These are phyloP conservation scores for Dichomitus squalens DNA, from an alignment of 1,284 basidiomycete species.

Conservation along the genomic window DNA sequence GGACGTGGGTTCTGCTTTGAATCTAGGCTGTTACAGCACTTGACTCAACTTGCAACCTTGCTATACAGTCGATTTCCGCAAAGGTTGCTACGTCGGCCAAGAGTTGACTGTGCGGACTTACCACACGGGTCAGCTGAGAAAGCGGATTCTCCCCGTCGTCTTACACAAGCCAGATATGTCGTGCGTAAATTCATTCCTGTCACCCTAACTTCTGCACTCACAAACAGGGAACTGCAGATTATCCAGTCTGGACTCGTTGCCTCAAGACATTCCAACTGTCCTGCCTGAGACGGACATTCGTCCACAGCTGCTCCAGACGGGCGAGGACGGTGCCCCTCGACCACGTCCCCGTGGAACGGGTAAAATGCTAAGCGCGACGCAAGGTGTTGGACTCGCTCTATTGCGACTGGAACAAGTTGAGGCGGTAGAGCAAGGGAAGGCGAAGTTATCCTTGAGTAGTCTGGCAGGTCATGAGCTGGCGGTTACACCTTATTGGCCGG, in stretches of 20 bases:
- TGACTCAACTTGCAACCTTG: background rate
- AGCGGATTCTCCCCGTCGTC: constrained; percentile 84
- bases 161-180: constrained; percentile 41
- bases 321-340: constrained; percentile 18
- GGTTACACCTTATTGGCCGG: constrained; percentile 63
- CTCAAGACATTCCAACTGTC: constrained; percentile 10
- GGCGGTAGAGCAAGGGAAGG: constrained; percentile 39
- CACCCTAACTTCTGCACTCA: too few species aligned
- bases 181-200: background rate
- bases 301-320: constrained; percentile 13
- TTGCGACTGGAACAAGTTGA: constrained; percentile 69
- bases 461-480: constrained; percentile 37
- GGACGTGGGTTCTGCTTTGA: constrained; percentile 59
- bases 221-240: background rate
- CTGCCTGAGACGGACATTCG: constrained; percentile 30
- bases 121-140: constrained; percentile 91
- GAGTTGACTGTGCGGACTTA: constrained; percentile 97
- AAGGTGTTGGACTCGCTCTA: constrained; percentile 68
- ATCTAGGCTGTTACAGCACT: background rate
- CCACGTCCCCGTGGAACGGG: constrained; percentile 64
- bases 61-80: constrained; percentile 87
- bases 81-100: constrained; percentile 98
- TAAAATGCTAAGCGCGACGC: constrained; percentile 59
- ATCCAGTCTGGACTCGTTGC: background rate
- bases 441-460: constrained; percentile 44